phyloP scores from a whole-genome alignment of 2,329 filamentous ascomycete species.

The Zalaria obscura region DNA sequence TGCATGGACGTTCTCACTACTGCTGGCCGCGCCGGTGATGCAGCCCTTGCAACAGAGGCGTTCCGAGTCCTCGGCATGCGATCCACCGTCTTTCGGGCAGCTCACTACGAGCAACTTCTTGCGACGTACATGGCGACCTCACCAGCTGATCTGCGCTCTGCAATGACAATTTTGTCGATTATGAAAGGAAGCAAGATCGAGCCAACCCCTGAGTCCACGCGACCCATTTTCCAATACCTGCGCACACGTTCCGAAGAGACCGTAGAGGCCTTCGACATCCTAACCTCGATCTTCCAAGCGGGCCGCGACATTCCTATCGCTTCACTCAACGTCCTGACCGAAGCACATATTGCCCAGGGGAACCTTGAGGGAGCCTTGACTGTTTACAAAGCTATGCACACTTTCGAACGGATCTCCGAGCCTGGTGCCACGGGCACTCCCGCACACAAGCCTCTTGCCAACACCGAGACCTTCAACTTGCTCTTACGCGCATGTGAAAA shows the following conservation, averaged over 20 bases:
- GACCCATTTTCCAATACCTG: conserved; percentile 46
- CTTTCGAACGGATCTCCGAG: conserved; percentile 15
- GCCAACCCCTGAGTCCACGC: conserved; percentile 45
- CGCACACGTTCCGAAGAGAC: conserved; percentile 31
- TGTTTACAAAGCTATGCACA: conserved; percentile 47
- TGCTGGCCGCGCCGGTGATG: conserved; percentile 55
- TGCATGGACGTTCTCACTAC: conserved; percentile 57
- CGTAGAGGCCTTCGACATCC: conserved; percentile 37
- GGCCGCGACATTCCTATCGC: conserved; percentile 37
- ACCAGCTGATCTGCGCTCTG: conserved; percentile 43
- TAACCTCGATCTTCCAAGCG: conserved; percentile 40
- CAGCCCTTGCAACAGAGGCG: conserved; percentile 54
- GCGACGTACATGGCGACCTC: conserved; percentile 49
- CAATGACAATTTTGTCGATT: conserved; percentile 56
- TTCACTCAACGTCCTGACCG: conserved; percentile 37
- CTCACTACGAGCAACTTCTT: conserved; percentile 71
- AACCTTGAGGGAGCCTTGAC: conserved; percentile 38
- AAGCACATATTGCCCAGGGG: conserved; percentile 31
- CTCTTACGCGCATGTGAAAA: conserved; percentile 23
- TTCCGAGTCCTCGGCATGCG: conserved; percentile 50
- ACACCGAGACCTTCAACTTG: conserved; percentile 46
- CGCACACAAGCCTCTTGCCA: conserved; percentile 14
- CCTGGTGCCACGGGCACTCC: conserved; percentile 1
- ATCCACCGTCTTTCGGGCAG: conserved; percentile 41
- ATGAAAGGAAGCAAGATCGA: conserved; percentile 53